phyloP scores from a whole-genome alignment of 352 stramenopile species.

The Pythium pyrilobum region DNA sequence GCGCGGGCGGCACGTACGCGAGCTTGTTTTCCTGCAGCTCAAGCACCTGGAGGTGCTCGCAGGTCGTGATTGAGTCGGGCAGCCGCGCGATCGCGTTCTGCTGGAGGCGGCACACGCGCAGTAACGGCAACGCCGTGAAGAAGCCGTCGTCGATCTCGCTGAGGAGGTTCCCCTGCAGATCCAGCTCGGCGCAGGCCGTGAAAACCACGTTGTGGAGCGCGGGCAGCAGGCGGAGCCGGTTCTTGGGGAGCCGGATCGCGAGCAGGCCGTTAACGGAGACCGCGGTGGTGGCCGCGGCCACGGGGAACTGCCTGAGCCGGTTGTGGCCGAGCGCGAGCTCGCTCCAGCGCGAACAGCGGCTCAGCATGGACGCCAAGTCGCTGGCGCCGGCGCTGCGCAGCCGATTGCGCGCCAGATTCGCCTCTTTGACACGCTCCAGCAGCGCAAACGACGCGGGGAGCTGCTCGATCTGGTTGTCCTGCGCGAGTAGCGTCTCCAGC shows the following conservation, averaged over 20 bases:
- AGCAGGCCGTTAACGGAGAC: background rate
- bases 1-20: constrained; percentile 19
- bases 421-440: constrained; percentile 17
- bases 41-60: constrained; percentile 28
- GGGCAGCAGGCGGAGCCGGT: constrained; percentile 15
- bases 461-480: constrained; percentile 39
- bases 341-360: constrained; percentile 3
- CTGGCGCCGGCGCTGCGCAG: constrained; percentile 9
- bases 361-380: constrained; percentile 4
- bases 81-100: constrained; percentile 34
- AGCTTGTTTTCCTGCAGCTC: constrained; percentile 51
- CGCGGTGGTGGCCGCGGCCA: background rate
- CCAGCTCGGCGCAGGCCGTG: constrained; percentile 29
- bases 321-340: constrained; percentile 40
- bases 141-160: constrained; percentile 34
- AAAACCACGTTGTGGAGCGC: constrained; percentile 16
- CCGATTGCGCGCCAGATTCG: constrained; percentile 37
- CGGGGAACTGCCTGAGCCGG: constrained; percentile 23
- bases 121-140: constrained; percentile 29
- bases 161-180: constrained; percentile 43
- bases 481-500: constrained; percentile 26
- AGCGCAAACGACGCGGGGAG: constrained; percentile 21
- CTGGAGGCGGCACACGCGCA: constrained; percentile 37
- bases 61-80: constrained; percentile 28
- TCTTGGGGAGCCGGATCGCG: constrained; percentile 17